Percentiles rank a stretch among this genome's conserved stretches.
These are phyloP conservation scores for Apiospora aurea DNA, from an alignment of 2,329 filamentous ascomycete genomes.

Conservation along the genomic window DNA sequence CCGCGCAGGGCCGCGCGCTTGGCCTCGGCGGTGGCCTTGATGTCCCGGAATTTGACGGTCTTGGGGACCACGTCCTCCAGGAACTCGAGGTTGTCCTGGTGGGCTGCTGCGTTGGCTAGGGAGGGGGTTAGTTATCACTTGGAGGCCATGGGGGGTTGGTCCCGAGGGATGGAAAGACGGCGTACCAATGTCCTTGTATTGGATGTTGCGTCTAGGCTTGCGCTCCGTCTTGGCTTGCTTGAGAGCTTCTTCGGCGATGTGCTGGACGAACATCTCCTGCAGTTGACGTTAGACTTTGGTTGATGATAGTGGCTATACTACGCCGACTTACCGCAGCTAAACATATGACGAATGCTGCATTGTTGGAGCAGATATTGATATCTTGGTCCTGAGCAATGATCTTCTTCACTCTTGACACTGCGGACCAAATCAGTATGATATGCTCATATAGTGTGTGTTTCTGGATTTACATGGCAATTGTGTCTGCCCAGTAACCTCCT, in stretches of 20 bases:
- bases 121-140: conserved; percentile 21
- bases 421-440: neutral
- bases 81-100: conserved; percentile 94
- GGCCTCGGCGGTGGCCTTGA: conserved; percentile 69
- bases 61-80: conserved; percentile 89
- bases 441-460: neutral
- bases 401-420: conserved; percentile 95
- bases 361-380: conserved; percentile 85
- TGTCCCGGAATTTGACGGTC: conserved; percentile 80
- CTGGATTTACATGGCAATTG: conserved; percentile 79
- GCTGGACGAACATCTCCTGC: conserved; percentile 94
- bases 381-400: conserved; percentile 91
- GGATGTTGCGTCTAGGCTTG: conserved; percentile 91
- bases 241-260: conserved; percentile 84
- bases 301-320: neutral
- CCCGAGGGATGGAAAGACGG: neutral
- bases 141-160: neutral
- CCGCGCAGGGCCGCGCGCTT: conserved; percentile 56
- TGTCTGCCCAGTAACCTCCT: conserved; percentile 84
- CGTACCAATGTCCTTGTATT: conserved; percentile 91
- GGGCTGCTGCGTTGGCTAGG: conserved; percentile 82
- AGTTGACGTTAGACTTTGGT: neutral
- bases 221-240: conserved; percentile 89
- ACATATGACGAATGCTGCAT: conserved; percentile 92
- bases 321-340: conserved; percentile 75